phyloP scores from a whole-genome alignment of 371 early-diverging fungal genomes.

The Syncephalastrum sp. region DNA sequence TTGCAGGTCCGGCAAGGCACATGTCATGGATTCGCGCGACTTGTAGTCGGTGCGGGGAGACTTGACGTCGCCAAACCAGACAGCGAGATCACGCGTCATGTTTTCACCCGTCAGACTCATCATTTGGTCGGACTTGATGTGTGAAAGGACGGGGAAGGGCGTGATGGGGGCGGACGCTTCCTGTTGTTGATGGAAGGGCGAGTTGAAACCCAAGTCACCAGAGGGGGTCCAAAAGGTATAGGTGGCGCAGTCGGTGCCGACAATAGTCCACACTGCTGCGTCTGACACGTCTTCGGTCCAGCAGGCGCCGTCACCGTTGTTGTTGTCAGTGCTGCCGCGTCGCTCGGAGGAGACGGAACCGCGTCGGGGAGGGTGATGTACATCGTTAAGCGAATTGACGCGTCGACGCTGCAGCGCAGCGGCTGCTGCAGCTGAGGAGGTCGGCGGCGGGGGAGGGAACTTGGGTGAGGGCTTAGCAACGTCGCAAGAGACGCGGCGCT shows the following conservation, averaged over 20 bases:
- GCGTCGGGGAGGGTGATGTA: slow-evolving; percentile 3
- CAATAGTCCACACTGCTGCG: slow-evolving; percentile 87
- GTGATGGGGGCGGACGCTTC: slow-evolving; percentile 12
- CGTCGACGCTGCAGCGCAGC: slow-evolving; percentile 32
- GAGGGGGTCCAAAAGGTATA: slow-evolving; percentile 72
- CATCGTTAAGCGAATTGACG: slow-evolving; percentile 43
- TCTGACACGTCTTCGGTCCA: slow-evolving; percentile 89
- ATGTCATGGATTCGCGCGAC: slow-evolving; percentile 47
- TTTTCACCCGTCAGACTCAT: slow-evolving; percentile 57
- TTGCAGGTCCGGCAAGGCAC: slow-evolving; percentile 39
- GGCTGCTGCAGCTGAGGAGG: slow-evolving; percentile 20
- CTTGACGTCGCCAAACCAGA: slow-evolving; percentile 71
- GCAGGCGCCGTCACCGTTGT: slow-evolving; percentile 42
- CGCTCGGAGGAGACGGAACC: slow-evolving; percentile 9
- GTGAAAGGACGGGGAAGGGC: slow-evolving; percentile 11
- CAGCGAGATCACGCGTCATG: slow-evolving; percentile 60
- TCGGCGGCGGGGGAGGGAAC: not conserved
- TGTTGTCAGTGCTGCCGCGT: slow-evolving; percentile 13
- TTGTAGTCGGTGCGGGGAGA: slow-evolving; percentile 53
- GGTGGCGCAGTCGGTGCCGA: slow-evolving; percentile 78
- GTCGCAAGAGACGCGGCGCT: slow-evolving; percentile 50
- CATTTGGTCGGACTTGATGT: slow-evolving; percentile 17
- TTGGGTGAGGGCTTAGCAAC: slow-evolving; percentile 28
- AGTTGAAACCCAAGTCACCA: slow-evolving; percentile 13
- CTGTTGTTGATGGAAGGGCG: slow-evolving; percentile 11